Percentiles rank a stretch among this genome's conserved stretches.
Evolutionary conservation across 176 grass and related monocot species (phyloP).

Genomic region (Raddia guianensis): DNA sequence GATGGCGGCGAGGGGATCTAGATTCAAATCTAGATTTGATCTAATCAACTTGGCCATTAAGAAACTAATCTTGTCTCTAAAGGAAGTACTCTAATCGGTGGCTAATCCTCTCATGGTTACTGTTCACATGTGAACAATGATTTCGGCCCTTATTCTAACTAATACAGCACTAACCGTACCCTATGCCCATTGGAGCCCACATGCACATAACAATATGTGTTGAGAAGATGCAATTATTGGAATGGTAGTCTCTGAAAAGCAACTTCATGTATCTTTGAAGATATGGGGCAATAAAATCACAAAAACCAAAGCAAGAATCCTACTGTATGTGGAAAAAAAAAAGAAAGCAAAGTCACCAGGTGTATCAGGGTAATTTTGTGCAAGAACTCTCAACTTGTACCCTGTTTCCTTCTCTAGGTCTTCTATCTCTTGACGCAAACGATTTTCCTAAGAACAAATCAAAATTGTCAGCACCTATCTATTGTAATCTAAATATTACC

Average conservation of each 20-base stretch:
- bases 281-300: neutral
- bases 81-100: no score
- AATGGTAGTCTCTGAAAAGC: neutral
- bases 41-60: no score
- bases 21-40: no score
- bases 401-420: slow-evolving; percentile 95
- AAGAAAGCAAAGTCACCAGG: slow-evolving; percentile 59
- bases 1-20: no score
- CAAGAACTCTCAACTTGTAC: slow-evolving; percentile 86
- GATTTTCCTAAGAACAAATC: slow-evolving; percentile 60
- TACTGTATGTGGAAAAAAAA: neutral
- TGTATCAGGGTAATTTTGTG: slow-evolving; percentile 94
- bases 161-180: no score
- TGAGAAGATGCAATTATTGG: neutral
- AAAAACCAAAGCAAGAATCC: neutral
- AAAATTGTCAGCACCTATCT: neutral
- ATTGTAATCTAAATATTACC: neutral
- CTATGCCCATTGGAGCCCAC: no score
- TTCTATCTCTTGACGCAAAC: slow-evolving; percentile 73
- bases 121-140: no score
- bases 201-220: no score
- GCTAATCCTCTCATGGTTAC: no score
- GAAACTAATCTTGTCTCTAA: no score
- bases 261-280: neutral
- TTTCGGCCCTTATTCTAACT: no score